These are phyloP conservation scores for Alternaria conjuncta DNA, from an alignment of 2,329 filamentous ascomycete genomes.

Conservation along the genomic window DNA sequence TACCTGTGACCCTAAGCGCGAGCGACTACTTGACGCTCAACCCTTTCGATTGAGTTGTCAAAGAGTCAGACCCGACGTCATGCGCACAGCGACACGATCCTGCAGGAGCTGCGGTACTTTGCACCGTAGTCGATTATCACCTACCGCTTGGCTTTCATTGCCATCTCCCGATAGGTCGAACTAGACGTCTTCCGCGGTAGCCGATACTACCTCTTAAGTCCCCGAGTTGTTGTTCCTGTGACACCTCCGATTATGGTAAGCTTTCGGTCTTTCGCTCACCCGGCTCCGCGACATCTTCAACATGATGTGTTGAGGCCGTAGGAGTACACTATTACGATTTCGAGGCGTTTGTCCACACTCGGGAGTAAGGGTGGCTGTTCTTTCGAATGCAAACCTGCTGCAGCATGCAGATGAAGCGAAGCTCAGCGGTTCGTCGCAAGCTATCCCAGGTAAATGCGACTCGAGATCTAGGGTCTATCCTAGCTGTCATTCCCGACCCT, in stretches of 20 bases:
- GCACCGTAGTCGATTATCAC: neutral
- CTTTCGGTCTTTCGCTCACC: slow-evolving; percentile 20
- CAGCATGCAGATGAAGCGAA: neutral
- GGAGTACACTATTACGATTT: neutral
- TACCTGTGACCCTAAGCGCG: slow-evolving; percentile 8
- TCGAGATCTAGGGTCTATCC: slow-evolving; percentile 4
- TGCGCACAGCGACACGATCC: neutral
- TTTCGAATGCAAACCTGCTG: slow-evolving; percentile 3
- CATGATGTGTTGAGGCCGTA: slow-evolving; percentile 1
- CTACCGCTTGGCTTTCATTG: slow-evolving; percentile 4
- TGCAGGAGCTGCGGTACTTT: slow-evolving; percentile 3
- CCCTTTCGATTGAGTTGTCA: slow-evolving; percentile 1
- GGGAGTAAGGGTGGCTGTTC: slow-evolving; percentile 8
- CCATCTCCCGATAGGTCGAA: slow-evolving; percentile 10
- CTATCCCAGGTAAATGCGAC: slow-evolving; percentile 11
- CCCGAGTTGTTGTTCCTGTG: slow-evolving; percentile 11
- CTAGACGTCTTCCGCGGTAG: slow-evolving; percentile 5
- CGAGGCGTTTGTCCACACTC: neutral
- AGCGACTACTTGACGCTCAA: slow-evolving; percentile 1
- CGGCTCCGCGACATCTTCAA: slow-evolving; percentile 16
- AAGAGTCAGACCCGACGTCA: neutral
- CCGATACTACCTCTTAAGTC: slow-evolving; percentile 13
- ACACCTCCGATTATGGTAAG: slow-evolving; percentile 12
- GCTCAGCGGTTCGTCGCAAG: slow-evolving; percentile 3
- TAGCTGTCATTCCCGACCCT: neutral